Conservation (phyloP, 2,329 filamentous ascomycete species). For the Colletotrichum orbiculare region DNA sequence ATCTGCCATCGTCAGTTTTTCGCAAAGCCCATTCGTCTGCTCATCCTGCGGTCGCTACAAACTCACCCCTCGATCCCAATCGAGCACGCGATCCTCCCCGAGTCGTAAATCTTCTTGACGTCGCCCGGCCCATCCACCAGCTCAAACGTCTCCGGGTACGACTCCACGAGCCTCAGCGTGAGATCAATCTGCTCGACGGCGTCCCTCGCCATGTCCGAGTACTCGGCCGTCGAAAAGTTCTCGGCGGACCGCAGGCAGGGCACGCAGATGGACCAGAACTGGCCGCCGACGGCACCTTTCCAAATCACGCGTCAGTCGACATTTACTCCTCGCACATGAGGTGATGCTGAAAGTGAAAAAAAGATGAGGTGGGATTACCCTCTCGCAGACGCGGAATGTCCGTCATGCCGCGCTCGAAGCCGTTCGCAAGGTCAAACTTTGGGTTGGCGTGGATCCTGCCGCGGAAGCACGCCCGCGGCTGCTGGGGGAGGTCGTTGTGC, state of each 20-base stretch:
- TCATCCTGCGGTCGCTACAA: background rate
- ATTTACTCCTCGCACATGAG: too few relatives aligned
- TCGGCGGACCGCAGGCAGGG: constrained; percentile 41
- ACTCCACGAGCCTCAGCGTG: constrained; percentile 40
- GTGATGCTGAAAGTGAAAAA: too few relatives aligned
- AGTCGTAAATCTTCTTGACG: constrained; percentile 42
- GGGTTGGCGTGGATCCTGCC: constrained; percentile 46
- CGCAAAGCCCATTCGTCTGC: background rate
- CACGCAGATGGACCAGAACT: constrained; percentile 46
- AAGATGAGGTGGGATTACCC: constrained; percentile 14
- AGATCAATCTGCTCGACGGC: constrained; percentile 41
- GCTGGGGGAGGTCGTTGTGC: constrained; percentile 48
- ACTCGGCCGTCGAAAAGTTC: constrained; percentile 40
- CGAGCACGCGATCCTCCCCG: constrained; percentile 46
- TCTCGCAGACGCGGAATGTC: constrained; percentile 42
- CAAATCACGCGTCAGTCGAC: too few relatives aligned
- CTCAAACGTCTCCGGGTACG: constrained; percentile 40
- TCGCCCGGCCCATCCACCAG: constrained; percentile 42
- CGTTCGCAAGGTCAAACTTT: constrained; percentile 46
- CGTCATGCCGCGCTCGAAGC: constrained; percentile 47
- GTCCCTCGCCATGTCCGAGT: constrained; percentile 39
- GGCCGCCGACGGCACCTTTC: constrained; percentile 42
- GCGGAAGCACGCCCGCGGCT: constrained; percentile 41
- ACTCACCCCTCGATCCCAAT: constrained; percentile 48
- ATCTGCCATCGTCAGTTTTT: background rate